phyloP scores from a whole-genome alignment of 257 asterid species.

The Solanum bulbocastanum region DNA sequence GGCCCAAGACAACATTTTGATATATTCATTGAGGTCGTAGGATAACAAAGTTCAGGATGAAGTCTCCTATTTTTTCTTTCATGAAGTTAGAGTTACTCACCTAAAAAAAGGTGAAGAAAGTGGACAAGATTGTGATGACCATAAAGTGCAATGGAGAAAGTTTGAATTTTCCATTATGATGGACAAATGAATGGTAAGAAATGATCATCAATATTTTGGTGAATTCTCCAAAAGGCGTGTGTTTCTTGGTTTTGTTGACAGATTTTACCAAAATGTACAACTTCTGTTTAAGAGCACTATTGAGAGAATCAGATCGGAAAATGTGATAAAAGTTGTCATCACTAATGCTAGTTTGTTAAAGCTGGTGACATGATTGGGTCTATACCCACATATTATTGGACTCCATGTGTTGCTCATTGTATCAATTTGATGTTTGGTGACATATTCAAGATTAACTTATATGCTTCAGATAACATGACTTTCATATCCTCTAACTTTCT shows the following conservation, averaged over 20 bases:
- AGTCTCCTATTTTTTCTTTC: background rate
- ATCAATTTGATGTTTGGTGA: background rate
- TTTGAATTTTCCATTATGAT: background rate
- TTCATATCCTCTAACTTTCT: background rate
- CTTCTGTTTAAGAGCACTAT: background rate
- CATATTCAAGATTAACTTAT: background rate
- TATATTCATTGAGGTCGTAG: background rate
- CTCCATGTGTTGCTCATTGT: background rate
- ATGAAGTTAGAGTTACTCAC: background rate
- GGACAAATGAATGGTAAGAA: background rate
- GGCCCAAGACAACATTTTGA: background rate
- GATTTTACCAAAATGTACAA: background rate
- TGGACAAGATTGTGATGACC: background rate
- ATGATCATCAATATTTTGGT: background rate
- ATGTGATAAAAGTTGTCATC: background rate
- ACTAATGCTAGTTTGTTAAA: background rate
- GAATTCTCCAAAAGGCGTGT: background rate
- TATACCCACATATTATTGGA: background rate
- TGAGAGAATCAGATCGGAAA: background rate
- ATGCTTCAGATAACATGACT: background rate
- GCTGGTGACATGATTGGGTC: background rate
- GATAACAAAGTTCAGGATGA: background rate
- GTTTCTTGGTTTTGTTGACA: background rate
- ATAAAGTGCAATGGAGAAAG: background rate
- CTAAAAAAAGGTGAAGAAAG: background rate